These are phyloP conservation scores for Sphagnum fallax DNA, from an alignment of 228 moss, liverwort and hornwort species.

Conservation along the genomic window DNA sequence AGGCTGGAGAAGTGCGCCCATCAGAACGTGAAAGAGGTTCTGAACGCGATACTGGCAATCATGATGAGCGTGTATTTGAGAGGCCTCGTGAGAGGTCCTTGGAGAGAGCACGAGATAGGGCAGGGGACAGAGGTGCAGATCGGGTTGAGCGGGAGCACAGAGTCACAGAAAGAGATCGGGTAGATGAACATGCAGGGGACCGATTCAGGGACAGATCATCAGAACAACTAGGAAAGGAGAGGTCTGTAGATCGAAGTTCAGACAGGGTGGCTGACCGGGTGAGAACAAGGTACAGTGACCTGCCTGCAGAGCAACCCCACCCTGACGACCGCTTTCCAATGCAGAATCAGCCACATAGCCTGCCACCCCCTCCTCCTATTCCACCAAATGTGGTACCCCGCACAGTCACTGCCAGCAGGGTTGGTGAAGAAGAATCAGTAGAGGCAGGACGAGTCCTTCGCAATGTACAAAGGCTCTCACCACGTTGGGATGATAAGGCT, in stretches of 20 bases:
- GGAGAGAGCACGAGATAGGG: constrained; percentile 68
- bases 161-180: constrained; percentile 63
- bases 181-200: constrained; percentile 65
- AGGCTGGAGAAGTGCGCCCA: constrained; percentile 65
- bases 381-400: constrained; percentile 86
- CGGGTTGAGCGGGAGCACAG: constrained; percentile 74
- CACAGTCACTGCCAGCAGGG: constrained; percentile 46
- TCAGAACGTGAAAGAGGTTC: constrained; percentile 68
- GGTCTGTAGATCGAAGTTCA: constrained; percentile 69
- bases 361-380: constrained; percentile 87
- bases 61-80: constrained; percentile 65
- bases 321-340: constrained; percentile 94
- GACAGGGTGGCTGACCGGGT: constrained; percentile 53
- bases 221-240: constrained; percentile 77
- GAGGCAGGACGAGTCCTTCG: constrained; percentile 62
- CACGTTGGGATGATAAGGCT: constrained; percentile 65
- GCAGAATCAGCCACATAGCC: constrained; percentile 75
- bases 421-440: constrained; percentile 60
- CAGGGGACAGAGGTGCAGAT: constrained; percentile 60
- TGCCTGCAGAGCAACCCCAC: constrained; percentile 68
- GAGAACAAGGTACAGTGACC: constrained; percentile 63
- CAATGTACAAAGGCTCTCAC: constrained; percentile 56
- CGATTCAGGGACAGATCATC: constrained; percentile 74
- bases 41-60: constrained; percentile 59
- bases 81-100: constrained; percentile 56